A percentile compares a stretch with the other conserved stretches of the same genome.
These are phyloP conservation scores for Termitomyces titanicus DNA, from an alignment of 768 basidiomycete species.

Conservation along the genomic window DNA sequence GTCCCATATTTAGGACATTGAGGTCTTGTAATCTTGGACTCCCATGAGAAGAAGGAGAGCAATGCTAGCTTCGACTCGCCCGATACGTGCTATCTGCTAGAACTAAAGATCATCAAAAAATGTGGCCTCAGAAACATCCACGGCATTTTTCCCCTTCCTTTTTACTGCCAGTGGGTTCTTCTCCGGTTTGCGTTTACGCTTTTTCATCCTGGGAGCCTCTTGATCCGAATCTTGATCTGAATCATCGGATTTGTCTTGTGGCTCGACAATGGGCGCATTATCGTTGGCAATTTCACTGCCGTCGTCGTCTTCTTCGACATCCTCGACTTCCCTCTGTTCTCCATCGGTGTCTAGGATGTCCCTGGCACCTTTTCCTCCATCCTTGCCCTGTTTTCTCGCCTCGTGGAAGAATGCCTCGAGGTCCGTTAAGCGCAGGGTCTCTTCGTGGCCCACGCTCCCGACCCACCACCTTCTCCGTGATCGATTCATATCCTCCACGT, in stretches of 20 bases:
- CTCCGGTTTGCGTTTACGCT: conserved; percentile 56
- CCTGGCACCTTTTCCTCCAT: not conserved
- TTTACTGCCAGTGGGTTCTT: conserved; percentile 44
- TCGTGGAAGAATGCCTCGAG: conserved; percentile 66
- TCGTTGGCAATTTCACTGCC: conserved; percentile 17
- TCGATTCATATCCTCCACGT: conserved; percentile 15
- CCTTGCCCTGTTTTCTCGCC: not conserved
- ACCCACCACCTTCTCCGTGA: conserved; percentile 63
- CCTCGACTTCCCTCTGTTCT: conserved; percentile 33
- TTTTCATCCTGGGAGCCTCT: conserved; percentile 33
- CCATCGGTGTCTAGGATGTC: not conserved
- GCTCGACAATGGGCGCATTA: conserved; percentile 21
- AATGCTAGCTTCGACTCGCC: not conserved
- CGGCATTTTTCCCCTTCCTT: conserved; percentile 57
- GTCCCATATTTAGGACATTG: not conserved
- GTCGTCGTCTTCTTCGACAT: conserved; percentile 23
- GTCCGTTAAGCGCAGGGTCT: conserved; percentile 80
- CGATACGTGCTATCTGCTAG: too few relatives aligned
- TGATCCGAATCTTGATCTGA: conserved; percentile 21
- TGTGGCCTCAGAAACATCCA: conserved; percentile 46
- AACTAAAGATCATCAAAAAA: conserved; percentile 67
- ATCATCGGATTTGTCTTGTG: conserved; percentile 18
- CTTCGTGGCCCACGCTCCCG: conserved; percentile 92
- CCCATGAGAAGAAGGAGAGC: not conserved
- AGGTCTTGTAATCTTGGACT: not conserved